phyloP scores from a whole-genome alignment of 768 basidiomycete genomes.

The Pleurotus citrinopileatus region DNA sequence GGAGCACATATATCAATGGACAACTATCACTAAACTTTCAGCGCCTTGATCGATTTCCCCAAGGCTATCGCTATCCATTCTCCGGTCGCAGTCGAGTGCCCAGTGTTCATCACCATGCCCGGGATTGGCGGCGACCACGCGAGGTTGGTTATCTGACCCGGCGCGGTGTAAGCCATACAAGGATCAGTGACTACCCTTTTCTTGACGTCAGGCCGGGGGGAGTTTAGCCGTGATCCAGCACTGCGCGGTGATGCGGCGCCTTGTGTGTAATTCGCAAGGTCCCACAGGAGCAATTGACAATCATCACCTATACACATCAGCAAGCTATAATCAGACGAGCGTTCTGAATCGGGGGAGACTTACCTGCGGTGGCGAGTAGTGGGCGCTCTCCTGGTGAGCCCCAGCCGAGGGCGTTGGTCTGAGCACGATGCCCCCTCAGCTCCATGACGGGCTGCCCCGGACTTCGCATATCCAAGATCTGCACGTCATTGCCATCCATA shows the following conservation, averaged over 20 bases:
- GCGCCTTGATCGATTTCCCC: constrained; percentile 77
- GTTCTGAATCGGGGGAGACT: constrained; percentile 19
- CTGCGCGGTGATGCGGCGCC: constrained; percentile 68
- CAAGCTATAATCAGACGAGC: neutral
- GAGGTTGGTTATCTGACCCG: constrained; percentile 75
- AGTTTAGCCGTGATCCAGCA: constrained; percentile 68
- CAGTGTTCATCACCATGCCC: constrained; percentile 72
- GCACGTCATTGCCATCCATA: constrained; percentile 84
- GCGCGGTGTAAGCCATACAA: constrained; percentile 79
- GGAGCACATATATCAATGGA: no score
- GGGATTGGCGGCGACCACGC: constrained; percentile 88
- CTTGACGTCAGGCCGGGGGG: constrained; percentile 79
- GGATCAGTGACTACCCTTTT: constrained; percentile 74
- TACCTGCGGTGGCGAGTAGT: constrained; percentile 85
- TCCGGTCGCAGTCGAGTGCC: constrained; percentile 69
- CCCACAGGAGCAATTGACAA: constrained; percentile 92
- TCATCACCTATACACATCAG: constrained; percentile 68
- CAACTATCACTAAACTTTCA: constrained; percentile 66
- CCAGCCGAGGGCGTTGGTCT: constrained; percentile 90
- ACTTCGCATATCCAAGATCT: constrained; percentile 95
- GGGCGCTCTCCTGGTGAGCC: constrained; percentile 73
- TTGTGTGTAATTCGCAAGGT: constrained; percentile 66
- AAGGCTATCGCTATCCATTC: constrained; percentile 88
- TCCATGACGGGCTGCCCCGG: constrained; percentile 96
- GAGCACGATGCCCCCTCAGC: constrained; percentile 75